These are phyloP conservation scores for Cercospora brassicicola DNA, from an alignment of 2,329 filamentous ascomycete genomes.

Conservation along the genomic window DNA sequence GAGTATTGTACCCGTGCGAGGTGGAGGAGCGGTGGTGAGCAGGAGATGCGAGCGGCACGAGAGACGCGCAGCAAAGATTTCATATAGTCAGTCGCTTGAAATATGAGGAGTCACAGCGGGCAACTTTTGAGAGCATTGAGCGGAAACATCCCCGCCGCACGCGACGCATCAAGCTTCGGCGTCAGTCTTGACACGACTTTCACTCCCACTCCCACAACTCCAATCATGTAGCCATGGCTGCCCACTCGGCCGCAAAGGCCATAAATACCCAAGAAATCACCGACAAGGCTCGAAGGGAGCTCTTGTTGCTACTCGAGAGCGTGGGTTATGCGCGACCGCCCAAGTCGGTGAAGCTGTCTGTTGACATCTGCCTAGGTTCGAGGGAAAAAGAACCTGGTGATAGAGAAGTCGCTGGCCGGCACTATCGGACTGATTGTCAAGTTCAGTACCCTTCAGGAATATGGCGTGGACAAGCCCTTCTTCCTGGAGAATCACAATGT, in stretches of 20 bases:
- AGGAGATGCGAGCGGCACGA: slow-evolving; percentile 9
- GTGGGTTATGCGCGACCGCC: slow-evolving; percentile 63
- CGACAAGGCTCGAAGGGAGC: slow-evolving; percentile 80
- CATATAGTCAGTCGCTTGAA: slow-evolving; percentile 17
- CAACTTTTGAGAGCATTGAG: slow-evolving; percentile 5
- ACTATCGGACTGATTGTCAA: slow-evolving; percentile 90
- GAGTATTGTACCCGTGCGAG: neutral
- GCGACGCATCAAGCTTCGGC: slow-evolving; percentile 4
- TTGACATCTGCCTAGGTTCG: slow-evolving; percentile 65
- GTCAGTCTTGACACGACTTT: neutral
- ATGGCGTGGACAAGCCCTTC: slow-evolving; percentile 97
- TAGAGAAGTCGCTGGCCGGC: slow-evolving; percentile 86
- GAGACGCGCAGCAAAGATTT: slow-evolving; percentile 19
- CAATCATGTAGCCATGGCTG: slow-evolving; percentile 40
- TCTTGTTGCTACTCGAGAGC: slow-evolving; percentile 87
- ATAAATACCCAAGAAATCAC: slow-evolving; percentile 75
- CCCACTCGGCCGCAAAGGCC: slow-evolving; percentile 57
- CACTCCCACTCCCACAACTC: neutral
- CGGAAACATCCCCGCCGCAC: slow-evolving; percentile 5
- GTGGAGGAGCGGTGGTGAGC: neutral
- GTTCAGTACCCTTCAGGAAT: slow-evolving; percentile 91
- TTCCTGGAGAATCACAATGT: slow-evolving; percentile 94
- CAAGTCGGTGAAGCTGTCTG: slow-evolving; percentile 1
- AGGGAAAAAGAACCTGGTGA: slow-evolving; percentile 96
- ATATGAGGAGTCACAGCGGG: neutral